Conservation (phyloP, 139 green algal species). For the Yamagishiella unicocca region DNA sequence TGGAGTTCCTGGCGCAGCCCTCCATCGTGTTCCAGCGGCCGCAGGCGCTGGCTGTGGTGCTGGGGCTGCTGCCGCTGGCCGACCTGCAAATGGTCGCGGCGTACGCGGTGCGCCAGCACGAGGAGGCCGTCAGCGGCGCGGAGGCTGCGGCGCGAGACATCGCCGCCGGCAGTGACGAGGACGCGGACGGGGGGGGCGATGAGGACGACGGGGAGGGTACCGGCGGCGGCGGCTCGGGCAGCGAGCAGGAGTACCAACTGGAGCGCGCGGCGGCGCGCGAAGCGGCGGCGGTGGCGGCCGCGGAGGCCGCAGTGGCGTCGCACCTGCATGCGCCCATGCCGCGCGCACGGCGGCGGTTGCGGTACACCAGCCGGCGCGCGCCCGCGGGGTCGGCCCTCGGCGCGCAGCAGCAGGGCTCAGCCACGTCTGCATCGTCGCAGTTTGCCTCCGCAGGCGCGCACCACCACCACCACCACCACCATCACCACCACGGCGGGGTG, state of each 20-base stretch:
- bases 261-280: neutral
- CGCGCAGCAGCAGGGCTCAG: neutral
- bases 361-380: slow-evolving; percentile 36
- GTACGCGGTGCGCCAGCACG: slow-evolving; percentile 62
- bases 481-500: neutral
- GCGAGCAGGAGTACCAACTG: slow-evolving; percentile 9
- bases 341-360: slow-evolving; percentile 28
- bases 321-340: neutral
- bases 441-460: neutral
- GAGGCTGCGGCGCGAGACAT: slow-evolving; percentile 36
- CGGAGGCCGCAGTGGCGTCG: neutral
- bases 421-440: neutral
- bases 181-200: neutral
- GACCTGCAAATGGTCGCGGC: slow-evolving; percentile 71
- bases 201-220: slow-evolving; percentile 7
- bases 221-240: neutral
- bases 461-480: neutral
- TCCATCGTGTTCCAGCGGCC: slow-evolving; percentile 61
- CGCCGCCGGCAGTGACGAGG: slow-evolving; percentile 34
- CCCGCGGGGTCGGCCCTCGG: neutral
- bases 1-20: slow-evolving; percentile 65
- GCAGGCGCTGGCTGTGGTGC: slow-evolving; percentile 61
- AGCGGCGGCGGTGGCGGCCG: neutral
- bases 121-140: slow-evolving; percentile 41
- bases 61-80: slow-evolving; percentile 62